Evolutionary conservation across 2,329 filamentous ascomycete genomes (phyloP), one percentile per base, ranked within the genome.

Genomic region (Cladorrhinum sp.): DNA sequence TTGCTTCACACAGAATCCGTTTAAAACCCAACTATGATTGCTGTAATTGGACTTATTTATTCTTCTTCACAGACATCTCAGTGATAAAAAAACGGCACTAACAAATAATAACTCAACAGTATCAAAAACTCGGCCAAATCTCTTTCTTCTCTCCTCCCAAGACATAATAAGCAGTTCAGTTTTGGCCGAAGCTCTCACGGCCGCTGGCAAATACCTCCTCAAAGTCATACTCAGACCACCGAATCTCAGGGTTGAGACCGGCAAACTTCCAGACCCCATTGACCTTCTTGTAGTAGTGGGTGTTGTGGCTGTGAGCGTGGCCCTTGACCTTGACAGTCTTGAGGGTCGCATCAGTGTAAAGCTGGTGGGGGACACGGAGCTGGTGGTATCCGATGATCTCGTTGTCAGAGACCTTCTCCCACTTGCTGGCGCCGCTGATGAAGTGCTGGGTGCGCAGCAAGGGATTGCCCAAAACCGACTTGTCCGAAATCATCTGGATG

Each of bases 371-470:
- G 33, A 85, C 84, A 48, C 85, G 82, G 54, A 86, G 73, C 74
- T 86, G 84, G 72, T 86, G 83, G 69, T 82, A 78, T n/a, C 84
- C 84, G 60, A 85, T 74, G 54, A 85, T 79, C 70, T 85, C 79
- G n/a, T 77, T 82, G 61, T 85, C 83, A 1, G 80, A 82, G 42
- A 85, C 71, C 65, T 79, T 80, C 70, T 84, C 79, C 81, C 81
- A 87, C 66, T 70, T 70, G 72, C 81, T 81, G 18, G 80, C 79
- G 33, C 77, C 80, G 56, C 85, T 84, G 67, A 88, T 81, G 68
- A 88, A 82, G 74, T 88, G 86, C 72, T 89, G 86, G 6, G 86
- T 88, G 73, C 82, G 83, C 60, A 88, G 76, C 20, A 82, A 78
- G 33, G 80, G 80, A 74, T 87, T 83, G 62, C 86, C 85, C 24